These are phyloP conservation scores for Peronospora destructor DNA, from an alignment of 352 stramenopile genomes.

Conservation along the genomic window DNA sequence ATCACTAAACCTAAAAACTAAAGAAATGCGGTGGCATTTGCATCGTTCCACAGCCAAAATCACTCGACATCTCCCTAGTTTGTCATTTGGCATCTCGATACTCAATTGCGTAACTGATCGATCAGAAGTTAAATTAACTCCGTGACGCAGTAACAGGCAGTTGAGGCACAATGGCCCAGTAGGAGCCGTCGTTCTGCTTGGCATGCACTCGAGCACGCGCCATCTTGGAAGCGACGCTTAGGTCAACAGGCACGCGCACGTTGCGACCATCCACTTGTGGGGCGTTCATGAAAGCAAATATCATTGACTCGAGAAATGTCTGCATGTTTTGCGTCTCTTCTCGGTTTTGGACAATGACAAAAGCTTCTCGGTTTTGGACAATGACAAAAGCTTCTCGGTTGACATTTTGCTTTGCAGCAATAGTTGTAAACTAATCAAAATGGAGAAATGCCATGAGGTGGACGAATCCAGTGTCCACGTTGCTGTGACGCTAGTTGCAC, in stretches of 20 bases:
- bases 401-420: not conserved
- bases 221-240: slow-evolving; percentile 39
- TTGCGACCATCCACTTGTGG: slow-evolving; percentile 66
- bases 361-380: no score
- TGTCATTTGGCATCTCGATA: not conserved
- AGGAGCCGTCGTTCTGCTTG: slow-evolving; percentile 43
- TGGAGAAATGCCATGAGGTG: slow-evolving; percentile 12
- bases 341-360: slow-evolving; percentile 15
- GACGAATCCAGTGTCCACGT: slow-evolving; percentile 22
- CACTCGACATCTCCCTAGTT: not conserved
- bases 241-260: slow-evolving; percentile 57
- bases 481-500: slow-evolving; percentile 6
- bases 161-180: slow-evolving; percentile 53
- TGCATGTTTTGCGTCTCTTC: slow-evolving; percentile 13
- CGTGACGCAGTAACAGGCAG: slow-evolving; percentile 36
- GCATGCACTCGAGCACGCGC: slow-evolving; percentile 40
- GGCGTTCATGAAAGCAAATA: slow-evolving; percentile 72
- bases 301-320: slow-evolving; percentile 44
- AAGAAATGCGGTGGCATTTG: slow-evolving; percentile 7
- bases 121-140: slow-evolving; percentile 3
- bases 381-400: no score
- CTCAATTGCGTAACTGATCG: no score
- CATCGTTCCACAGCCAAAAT: not conserved
- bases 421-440: slow-evolving; percentile 12
- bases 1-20: slow-evolving; percentile 1